Evolutionary conservation across 129 eudicot species (phyloP).

Genomic region (Centrapalus pauciflorus): DNA sequence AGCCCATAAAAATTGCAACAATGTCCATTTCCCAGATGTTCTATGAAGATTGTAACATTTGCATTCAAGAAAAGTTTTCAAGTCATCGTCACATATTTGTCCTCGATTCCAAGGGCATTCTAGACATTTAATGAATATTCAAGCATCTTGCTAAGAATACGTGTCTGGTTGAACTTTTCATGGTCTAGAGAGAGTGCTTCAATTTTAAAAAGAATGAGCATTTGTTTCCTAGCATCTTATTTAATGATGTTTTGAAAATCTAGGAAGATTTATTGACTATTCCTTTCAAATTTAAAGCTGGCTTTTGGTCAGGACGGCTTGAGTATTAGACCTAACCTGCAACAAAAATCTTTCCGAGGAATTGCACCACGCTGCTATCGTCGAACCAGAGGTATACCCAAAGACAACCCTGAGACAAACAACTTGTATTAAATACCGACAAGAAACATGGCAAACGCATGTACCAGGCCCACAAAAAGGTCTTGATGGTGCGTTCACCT

Average conservation of each 20-base stretch:
- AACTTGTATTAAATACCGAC: neutral
- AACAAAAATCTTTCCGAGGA: conserved; percentile 73
- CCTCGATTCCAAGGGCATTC: neutral
- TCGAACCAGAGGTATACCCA: conserved; percentile 81
- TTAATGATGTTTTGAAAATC: neutral
- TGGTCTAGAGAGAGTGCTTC: neutral
- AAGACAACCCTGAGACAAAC: conserved; percentile 62
- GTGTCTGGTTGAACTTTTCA: neutral
- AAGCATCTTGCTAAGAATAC: neutral
- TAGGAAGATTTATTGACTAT: neutral
- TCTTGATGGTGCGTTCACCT: no score
- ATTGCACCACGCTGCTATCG: conserved; percentile 57
- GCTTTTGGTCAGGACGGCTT: neutral
- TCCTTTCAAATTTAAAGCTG: neutral
- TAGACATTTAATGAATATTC: neutral
- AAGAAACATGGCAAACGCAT: neutral
- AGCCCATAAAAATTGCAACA: no score
- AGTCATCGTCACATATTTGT: neutral
- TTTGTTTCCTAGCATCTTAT: neutral
- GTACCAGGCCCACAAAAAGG: no score
- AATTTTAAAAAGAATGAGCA: neutral
- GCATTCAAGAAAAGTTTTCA: no score
- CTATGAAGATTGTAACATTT: no score
- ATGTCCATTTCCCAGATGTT: no score
- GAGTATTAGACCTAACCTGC: conserved; percentile 53